These are phyloP conservation scores for Pouteria glomerata DNA, from an alignment of 148 eudicot genomes.

Conservation along the genomic window DNA sequence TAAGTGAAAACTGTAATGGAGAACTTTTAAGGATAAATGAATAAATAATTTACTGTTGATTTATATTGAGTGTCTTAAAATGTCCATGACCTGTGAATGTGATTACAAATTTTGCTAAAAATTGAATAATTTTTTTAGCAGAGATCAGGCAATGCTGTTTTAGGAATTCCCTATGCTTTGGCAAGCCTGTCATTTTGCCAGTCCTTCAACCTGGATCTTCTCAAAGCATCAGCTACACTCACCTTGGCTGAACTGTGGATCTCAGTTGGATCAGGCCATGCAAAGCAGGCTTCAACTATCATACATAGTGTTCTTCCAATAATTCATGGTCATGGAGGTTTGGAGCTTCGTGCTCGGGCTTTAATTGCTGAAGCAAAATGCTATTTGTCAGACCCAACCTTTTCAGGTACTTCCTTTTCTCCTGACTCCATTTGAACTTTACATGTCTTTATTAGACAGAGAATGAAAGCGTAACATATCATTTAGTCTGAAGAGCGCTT, in stretches of 20 bases:
- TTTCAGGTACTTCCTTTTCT: constrained; percentile 47
- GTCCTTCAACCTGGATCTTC: constrained; percentile 92
- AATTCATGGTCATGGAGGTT: constrained; percentile 93
- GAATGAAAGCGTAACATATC: not conserved
- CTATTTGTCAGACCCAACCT: constrained; percentile 65
- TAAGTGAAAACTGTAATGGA: not conserved
- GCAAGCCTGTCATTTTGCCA: constrained; percentile 94
- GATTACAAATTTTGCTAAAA: no score
- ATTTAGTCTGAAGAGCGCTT: not conserved
- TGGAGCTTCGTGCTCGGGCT: constrained; percentile 93
- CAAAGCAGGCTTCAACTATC: constrained; percentile 66
- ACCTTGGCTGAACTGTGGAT: constrained; percentile 89
- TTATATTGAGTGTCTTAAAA: not conserved
- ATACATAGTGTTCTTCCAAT: constrained; percentile 74
- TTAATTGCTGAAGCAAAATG: constrained; percentile 87
- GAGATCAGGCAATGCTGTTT: constrained; percentile 89
- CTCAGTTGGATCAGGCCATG: constrained; percentile 76
- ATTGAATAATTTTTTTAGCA: constrained; percentile 14
- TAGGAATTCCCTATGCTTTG: constrained; percentile 91
- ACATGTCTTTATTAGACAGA: not conserved
- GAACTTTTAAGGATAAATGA: not conserved
- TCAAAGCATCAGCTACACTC: constrained; percentile 89
- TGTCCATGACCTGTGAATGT: no score
- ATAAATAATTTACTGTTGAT: not conserved
- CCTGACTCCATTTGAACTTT: not conserved